Conservation (phyloP, 257 asterid species). For the Przewalskia tangutica region DNA sequence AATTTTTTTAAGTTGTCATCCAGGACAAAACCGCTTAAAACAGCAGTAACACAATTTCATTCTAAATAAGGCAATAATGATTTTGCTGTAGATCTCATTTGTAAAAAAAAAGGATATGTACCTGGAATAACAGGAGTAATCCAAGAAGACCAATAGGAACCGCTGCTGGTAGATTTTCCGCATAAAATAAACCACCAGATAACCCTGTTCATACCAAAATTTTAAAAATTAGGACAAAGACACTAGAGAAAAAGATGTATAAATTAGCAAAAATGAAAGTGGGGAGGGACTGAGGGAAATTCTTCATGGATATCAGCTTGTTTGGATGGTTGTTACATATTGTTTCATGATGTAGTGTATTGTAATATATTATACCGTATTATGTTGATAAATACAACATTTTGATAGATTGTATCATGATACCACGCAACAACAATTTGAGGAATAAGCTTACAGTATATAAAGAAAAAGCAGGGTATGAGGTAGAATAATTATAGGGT, state of each 20-base stretch:
- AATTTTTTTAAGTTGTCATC: not conserved
- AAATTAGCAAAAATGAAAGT: not conserved
- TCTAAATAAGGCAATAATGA: not conserved
- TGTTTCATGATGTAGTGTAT: not conserved
- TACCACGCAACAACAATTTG: not conserved
- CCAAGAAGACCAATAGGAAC: conserved; percentile 86
- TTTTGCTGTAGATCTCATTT: not conserved
- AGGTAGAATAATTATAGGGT: not conserved
- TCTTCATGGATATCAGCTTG: not conserved
- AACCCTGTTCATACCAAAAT: conserved; percentile 39
- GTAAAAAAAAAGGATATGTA: not conserved
- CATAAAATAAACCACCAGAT: conserved; percentile 59
- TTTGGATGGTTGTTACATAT: not conserved
- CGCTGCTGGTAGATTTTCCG: conserved; percentile 65
- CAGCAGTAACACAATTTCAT: not conserved
- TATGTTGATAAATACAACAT: not conserved
- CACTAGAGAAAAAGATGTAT: not conserved
- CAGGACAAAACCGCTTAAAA: not conserved
- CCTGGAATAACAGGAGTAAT: conserved; percentile 86
- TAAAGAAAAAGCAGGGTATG: not conserved
- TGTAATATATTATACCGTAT: not conserved
- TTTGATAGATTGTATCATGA: not conserved
- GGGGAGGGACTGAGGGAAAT: not conserved
- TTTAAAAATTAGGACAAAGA: not conserved
- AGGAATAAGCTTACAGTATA: not conserved